Base-by-base conservation (phyloP, 805 yeast genomes). In the Starmerella bacillaris region DNA sequence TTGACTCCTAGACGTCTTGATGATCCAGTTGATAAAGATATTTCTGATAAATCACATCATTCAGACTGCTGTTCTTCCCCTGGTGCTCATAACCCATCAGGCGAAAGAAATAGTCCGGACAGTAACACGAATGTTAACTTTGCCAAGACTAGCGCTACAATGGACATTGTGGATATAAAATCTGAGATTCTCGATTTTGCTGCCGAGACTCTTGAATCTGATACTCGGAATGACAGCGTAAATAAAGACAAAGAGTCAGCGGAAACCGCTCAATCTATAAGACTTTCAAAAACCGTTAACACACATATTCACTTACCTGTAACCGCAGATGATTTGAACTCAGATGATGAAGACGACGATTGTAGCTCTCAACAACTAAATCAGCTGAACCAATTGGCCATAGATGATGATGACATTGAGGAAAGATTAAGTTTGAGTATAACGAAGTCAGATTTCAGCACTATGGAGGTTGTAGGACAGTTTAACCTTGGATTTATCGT, bases 401-500 rank as follows among this genome's bases (percentile, higher is more conserved):
- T 59, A 4, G 55, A 69, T 37, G 58, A 53, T 8, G 57, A 57
- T 24, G 64, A 63, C 27, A 79, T 76, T 5, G 84, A 77, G 41
- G 58, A 62, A n/a, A 27, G 63, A 29, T 54, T 79, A 33, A 64
- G 76, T 0, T 57, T 76, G 36, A 68, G 69, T 1, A 71, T 86
- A 2, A 60, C 68, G 6, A 86, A 84, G 50, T 47, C 59, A 1
- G 94, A 89, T 47, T 89, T 89, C 48, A 46, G 53, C 3, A 51
- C 63, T 3, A 86, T 89, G 96, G 55, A 65, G 27, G 58, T 89
- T 9, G 69, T 86, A 5, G 99, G 99, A 0, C 98, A 89, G 56
- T 89, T 89, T 58, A 89, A 89, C 53, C 57, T 78, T n/a, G 98
- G 96, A 0, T 89, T 89, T 47, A 80, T 89, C n/a, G 51, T 84